Evolutionary conservation across 805 yeast genomes (phyloP).

Genomic region (Saturnispora sanitii): DNA sequence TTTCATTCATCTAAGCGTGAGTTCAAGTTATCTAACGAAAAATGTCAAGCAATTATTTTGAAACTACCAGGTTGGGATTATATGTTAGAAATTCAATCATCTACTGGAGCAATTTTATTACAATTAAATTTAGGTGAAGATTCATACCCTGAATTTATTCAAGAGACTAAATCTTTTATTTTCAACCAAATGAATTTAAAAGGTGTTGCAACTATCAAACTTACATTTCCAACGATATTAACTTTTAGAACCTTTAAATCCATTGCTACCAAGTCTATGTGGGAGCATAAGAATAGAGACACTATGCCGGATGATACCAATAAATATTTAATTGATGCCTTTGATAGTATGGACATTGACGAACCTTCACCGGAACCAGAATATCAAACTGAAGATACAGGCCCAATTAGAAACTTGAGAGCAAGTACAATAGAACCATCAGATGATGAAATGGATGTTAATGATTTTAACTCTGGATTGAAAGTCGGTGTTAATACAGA

Average conservation of each 20-base stretch:
- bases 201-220: slow-evolving; percentile 44
- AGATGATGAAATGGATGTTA: slow-evolving; percentile 25
- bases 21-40: slow-evolving; percentile 35
- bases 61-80: slow-evolving; percentile 43
- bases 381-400: slow-evolving; percentile 19
- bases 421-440: slow-evolving; percentile 8
- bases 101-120: slow-evolving; percentile 20
- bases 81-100: slow-evolving; percentile 35
- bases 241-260: slow-evolving; percentile 43
- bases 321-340: slow-evolving; percentile 48
- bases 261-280: slow-evolving; percentile 40
- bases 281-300: slow-evolving; percentile 48
- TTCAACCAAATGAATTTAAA: slow-evolving; percentile 32
- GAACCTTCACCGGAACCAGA: slow-evolving; percentile 27
- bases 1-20: slow-evolving; percentile 43
- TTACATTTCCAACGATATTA: slow-evolving; percentile 39
- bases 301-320: slow-evolving; percentile 37
- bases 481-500: slow-evolving; percentile 64
- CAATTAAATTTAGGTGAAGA: slow-evolving; percentile 36
- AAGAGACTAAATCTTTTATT: neutral
- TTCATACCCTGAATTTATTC: slow-evolving; percentile 23
- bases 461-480: slow-evolving; percentile 44
- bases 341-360: slow-evolving; percentile 27
- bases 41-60: slow-evolving; percentile 29
- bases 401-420: slow-evolving; percentile 21